Percentiles rank a stretch among this genome's conserved stretches.
Conservation (phyloP, 495 filamentous ascomycete species). For the Penicillium manginii region DNA sequence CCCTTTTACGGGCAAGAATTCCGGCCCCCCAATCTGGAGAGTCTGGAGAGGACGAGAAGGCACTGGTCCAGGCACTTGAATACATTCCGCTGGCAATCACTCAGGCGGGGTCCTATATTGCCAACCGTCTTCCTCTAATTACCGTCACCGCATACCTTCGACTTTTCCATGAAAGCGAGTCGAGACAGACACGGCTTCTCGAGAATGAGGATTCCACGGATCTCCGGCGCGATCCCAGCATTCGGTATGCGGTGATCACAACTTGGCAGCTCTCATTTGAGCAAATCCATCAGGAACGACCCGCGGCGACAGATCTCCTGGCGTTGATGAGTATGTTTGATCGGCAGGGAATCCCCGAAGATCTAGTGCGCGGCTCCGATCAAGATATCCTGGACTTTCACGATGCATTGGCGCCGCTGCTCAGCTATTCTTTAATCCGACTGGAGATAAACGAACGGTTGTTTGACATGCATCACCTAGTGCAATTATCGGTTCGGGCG, state of each 20-base stretch:
- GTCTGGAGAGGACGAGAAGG: background rate
- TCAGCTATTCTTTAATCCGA: too few species aligned
- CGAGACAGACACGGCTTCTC: conserved; percentile 16
- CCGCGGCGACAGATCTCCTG: conserved; percentile 37
- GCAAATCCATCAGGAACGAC: conserved; percentile 34
- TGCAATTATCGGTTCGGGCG: too few species aligned
- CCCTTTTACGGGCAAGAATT: too few species aligned
- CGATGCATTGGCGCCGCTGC: too few species aligned
- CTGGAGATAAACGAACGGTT: too few species aligned
- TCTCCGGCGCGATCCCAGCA: conserved; percentile 30
- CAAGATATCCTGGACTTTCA: too few species aligned
- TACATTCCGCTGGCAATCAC: conserved; percentile 40
- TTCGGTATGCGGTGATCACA: conserved; percentile 39
- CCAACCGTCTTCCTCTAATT: conserved; percentile 21
- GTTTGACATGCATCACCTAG: too few species aligned
- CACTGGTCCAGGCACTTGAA: conserved; percentile 31
- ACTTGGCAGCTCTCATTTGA: conserved; percentile 55
- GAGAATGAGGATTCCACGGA: conserved; percentile 19
- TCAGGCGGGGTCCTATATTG: conserved; percentile 38
- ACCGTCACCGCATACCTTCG: conserved; percentile 21
- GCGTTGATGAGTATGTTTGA: conserved; percentile 51
- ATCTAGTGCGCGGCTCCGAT: conserved; percentile 17
- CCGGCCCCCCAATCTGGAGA: too few species aligned
- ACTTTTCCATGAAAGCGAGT: conserved; percentile 22
- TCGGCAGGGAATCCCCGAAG: conserved; percentile 39